Evolutionary conservation across 768 basidiomycete species (phyloP), one percentile per base, ranked within the genome.

Genomic region (Trametes villosa): DNA sequence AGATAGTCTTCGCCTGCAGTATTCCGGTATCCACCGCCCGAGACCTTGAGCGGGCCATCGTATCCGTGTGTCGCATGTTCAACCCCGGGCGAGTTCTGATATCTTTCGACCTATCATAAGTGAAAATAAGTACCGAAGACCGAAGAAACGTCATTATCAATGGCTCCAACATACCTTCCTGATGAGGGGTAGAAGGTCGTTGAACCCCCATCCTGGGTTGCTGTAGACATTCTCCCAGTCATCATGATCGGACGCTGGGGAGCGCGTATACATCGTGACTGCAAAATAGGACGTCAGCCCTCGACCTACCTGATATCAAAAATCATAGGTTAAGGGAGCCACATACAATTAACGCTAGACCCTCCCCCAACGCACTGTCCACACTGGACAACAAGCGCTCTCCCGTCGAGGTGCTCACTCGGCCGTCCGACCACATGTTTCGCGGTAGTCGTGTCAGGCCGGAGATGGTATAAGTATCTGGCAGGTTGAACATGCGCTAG

Each of bases 241-340:
- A 62, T 89, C 85, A 46, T 83, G 87, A 66, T 89, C 88, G 0
- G 86, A 87, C 2, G 84, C 82, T 9, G 82, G 71, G 11, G 84
- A 80, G 27, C 87, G 80, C 0, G 79, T 82, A 60, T 87, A 88
- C 77, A 83, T 77, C 68, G 78, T 77, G 30, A 48, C 46, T 48
- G 42, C n/a, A 31, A 12, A 38, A 38, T 4, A 4, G 15, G 15
- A 15, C 8, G 5, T 38, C 36, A 38, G 36, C 36, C 13, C 34
- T 36, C 34, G 8, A 15, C 13, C 36, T 38, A 38, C n/a, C n/a
- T 38, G 34, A 36, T 18, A 12, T 38, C 36, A 18, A 38, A 13
- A 4, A 38, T 13, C n/a, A n/a, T n/a, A n/a, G n/a, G n/a, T n/a
- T n/a, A n/a, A n/a, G n/a, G n/a, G n/a, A 4, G 36, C 36, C 57